These are phyloP conservation scores for Pythium sp. DNA, from an alignment of 352 stramenopile species.

Conservation along the genomic window DNA sequence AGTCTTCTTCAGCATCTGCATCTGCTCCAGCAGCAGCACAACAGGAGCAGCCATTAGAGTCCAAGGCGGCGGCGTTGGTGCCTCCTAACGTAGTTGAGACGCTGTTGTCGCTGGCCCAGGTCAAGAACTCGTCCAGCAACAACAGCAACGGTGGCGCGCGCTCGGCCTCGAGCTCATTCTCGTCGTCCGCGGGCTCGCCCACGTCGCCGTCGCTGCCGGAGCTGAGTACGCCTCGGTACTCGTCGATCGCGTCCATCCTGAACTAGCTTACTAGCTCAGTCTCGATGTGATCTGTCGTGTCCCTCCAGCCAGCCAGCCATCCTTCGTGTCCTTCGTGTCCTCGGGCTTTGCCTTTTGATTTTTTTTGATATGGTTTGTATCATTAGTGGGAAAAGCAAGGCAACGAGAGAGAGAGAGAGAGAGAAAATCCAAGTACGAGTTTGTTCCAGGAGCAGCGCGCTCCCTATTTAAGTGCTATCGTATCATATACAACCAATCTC, in stretches of 20 bases:
- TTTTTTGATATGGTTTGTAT: constrained; percentile 15
- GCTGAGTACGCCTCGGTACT: constrained; percentile 18
- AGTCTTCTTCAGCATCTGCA: neutral
- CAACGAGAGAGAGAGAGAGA: neutral
- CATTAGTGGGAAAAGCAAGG: neutral
- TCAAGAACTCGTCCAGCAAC: constrained; percentile 11
- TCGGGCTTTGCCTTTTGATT: neutral
- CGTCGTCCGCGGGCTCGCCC: constrained; percentile 6
- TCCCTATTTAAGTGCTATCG: constrained; percentile 20
- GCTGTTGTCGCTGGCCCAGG: constrained; percentile 58
- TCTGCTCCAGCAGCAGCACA: neutral
- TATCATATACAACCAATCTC: constrained; percentile 10
- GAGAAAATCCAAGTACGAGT: constrained; percentile 10
- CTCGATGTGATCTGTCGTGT: neutral
- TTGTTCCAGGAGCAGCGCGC: constrained; percentile 5
- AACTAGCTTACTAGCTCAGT: constrained; percentile 27
- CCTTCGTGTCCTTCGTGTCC: neutral
- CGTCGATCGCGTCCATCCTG: constrained; percentile 50
- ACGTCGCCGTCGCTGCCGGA: constrained; percentile 18
- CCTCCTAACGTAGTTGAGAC: constrained; percentile 61
- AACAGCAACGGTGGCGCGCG: neutral
- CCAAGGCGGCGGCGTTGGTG: constrained; percentile 14
- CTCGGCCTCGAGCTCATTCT: constrained; percentile 2
- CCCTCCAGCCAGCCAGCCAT: neutral
- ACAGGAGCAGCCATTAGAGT: neutral